Base-by-base conservation (phyloP, 1,284 basidiomycete genomes). In the Anthracocystis panici-leucophaei region DNA sequence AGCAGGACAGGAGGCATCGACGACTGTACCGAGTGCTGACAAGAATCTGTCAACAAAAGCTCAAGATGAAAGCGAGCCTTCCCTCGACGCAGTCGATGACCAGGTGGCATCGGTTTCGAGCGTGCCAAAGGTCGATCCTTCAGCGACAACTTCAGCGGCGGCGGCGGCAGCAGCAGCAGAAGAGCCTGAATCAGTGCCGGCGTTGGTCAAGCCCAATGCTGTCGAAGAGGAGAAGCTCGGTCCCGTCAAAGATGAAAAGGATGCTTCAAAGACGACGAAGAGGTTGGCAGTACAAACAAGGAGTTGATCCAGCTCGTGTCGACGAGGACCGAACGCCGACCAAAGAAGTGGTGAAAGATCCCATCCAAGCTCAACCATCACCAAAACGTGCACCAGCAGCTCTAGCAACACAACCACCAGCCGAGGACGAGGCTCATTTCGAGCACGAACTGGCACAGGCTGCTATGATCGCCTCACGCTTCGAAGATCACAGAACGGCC, bases 381-480 rank as follows among this genome's bases (percentile, higher is more conserved):
- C 48, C 45, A 29, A 16, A 44, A 35, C 33, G 41, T 18, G 35
- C 46, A 21, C 2, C n/a, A 40, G 21, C 35, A 5, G 7, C n/a
- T 20, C 23, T 16, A 33, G 27, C 23, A 11, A 35, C n/a, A 38
- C 21, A 46, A 18, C 40, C 40, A 31, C n/a, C n/a, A n/a, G 9
- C 35, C 33, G 29, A 56, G 5, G 53, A 23, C 27, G 62, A 61
- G 11, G 50, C 57, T 10, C 48, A 54, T 14, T 48, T 65, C 14
- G 49, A 61, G 33, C 33, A 31, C 11, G 62, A 64, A 40, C 10
- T 65, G 57, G 68, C 68, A 20, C 62, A 70, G 20, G 68, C 68
- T 20, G 68, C 62, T 3, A 11, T 65, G 62, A 57, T 61, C 33
- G 68, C 68, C 11, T 70, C 68, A 23, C 62, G 54, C 12, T 65